Percentiles rank a stretch among this genome's conserved stretches.
Conservation (phyloP, 1,284 basidiomycete genomes). For the Moesziomyces aphidis region DNA sequence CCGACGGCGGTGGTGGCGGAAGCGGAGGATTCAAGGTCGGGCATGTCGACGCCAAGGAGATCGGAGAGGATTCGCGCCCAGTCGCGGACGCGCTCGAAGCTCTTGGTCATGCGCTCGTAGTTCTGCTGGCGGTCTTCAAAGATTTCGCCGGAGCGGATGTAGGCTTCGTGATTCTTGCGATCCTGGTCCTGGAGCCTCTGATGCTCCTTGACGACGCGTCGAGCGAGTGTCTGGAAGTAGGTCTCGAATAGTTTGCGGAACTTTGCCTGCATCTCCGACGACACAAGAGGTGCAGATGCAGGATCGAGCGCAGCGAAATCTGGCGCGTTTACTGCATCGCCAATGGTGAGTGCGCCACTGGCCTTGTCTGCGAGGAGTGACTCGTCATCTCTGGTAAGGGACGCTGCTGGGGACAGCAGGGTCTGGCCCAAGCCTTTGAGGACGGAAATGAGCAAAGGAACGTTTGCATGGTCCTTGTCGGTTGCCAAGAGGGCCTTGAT, state of each 20-base stretch:
- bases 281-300: slow-evolving; percentile 72
- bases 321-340: slow-evolving; percentile 25
- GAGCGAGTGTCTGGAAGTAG: slow-evolving; percentile 90
- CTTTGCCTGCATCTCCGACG: slow-evolving; percentile 83
- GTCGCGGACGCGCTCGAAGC: slow-evolving; percentile 82
- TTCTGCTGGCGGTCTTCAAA: slow-evolving; percentile 98
- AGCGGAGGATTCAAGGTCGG: slow-evolving; percentile 79
- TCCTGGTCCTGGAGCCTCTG: slow-evolving; percentile 96
- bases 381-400: slow-evolving; percentile 6
- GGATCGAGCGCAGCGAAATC: slow-evolving; percentile 14
- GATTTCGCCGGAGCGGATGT: slow-evolving; percentile 97
- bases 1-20: slow-evolving; percentile 70
- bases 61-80: slow-evolving; percentile 77
- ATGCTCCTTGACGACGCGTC: slow-evolving; percentile 77
- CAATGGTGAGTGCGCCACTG: slow-evolving; percentile 12
- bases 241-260: slow-evolving; percentile 92
- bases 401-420: slow-evolving; percentile 71
- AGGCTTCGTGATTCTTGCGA: slow-evolving; percentile 94
- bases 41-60: slow-evolving; percentile 82
- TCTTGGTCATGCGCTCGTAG: slow-evolving; percentile 97
- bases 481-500: slow-evolving; percentile 77
- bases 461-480: slow-evolving; percentile 84
- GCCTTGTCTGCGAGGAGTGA: slow-evolving; percentile 9
- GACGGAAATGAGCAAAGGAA: slow-evolving; percentile 84
- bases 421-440: slow-evolving; percentile 85